Evolutionary conservation across 31 red algal species (phyloP), one percentile per base, ranked within the genome.

Genomic region (Porphyra umbilicalis): DNA sequence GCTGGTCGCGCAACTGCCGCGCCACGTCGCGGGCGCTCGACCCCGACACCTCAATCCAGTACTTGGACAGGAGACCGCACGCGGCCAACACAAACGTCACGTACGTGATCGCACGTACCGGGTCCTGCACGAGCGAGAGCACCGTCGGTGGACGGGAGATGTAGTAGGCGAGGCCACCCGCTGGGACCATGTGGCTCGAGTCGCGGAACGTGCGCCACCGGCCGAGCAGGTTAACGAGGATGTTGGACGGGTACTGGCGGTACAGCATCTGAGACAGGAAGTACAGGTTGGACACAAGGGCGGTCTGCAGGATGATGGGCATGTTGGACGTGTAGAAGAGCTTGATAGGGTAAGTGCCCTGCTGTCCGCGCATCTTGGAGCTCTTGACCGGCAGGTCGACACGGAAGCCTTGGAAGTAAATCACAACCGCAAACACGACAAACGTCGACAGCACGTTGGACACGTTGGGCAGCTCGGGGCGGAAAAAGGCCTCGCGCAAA

Each of bases 311-410:
- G 87, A 99, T 99, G 38, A 99, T 99, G 30, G 97, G 97, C 74
- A 92, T 99, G 86, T 99, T 99, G 32, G 93, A 96, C 29, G 97
- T 99, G 89, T 99, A 99, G 80, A 99, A 99, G 33, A 99, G 91
- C 86, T 99, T 95, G 88, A 99, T 99, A 36, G 97, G 97, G 78
- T 96, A 99, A 4, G 90, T 85, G 36, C 93, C 93, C 81, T 91
- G 88, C 29, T 92, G 86, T 34, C 97, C 97, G 78, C 97, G 92
- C 34, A 94, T 79, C 78, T 86, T 86, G 35, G 88, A 86, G 38
- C 86, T 92, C 39, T 95, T 99, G 85, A 99, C 93, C 38, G 93
- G 93, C 35, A 99, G 88, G 67, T 99, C 97, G 11, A 99, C 90
- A 14, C 97, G 88, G 79, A 95, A 95, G 32, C 97, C 97, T 82